A percentile compares a stretch with the other conserved stretches of the same genome.
Conservation (phyloP, 148 eudicot genomes). For the Chenopodium suecicum region DNA sequence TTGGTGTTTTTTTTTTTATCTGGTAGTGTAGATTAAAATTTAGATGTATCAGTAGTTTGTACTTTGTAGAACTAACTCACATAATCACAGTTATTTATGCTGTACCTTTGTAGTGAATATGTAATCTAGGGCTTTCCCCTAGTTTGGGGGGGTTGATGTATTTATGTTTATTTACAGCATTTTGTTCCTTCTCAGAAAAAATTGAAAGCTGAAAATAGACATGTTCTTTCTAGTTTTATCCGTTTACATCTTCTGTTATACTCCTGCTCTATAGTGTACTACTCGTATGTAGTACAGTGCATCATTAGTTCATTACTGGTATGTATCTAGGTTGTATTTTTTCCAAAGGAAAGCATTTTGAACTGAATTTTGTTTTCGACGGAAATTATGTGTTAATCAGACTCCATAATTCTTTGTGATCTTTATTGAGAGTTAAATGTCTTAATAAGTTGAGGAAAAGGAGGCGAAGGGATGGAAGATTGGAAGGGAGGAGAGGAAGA, state of each 20-base stretch:
- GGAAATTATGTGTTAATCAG: too few relatives aligned
- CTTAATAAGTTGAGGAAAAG: too few relatives aligned
- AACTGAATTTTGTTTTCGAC: too few relatives aligned
- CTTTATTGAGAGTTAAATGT: too few relatives aligned
- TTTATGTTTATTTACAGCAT: neutral
- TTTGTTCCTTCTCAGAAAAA: neutral
- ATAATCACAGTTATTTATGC: constrained; percentile 19
- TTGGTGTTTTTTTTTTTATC: neutral
- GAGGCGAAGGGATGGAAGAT: too few relatives aligned
- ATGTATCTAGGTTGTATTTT: too few relatives aligned
- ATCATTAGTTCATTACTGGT: too few relatives aligned
- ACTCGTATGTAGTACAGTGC: too few relatives aligned
- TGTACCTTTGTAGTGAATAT: constrained; percentile 16
- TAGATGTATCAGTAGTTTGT: constrained; percentile 13
- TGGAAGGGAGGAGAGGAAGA: too few relatives aligned
- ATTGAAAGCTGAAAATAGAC: neutral
- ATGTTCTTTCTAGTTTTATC: neutral
- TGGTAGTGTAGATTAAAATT: constrained; percentile 17
- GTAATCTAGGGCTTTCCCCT: constrained; percentile 16
- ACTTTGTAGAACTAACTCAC: constrained; percentile 18
- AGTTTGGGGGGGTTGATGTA: neutral
- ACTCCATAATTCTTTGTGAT: too few relatives aligned
- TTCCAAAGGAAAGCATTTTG: too few relatives aligned
- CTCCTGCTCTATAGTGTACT: neutral
- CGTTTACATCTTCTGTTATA: neutral